phyloP scores from a whole-genome alignment of 2,329 filamentous ascomycete genomes.

The Conoideocrella luteorostrata region DNA sequence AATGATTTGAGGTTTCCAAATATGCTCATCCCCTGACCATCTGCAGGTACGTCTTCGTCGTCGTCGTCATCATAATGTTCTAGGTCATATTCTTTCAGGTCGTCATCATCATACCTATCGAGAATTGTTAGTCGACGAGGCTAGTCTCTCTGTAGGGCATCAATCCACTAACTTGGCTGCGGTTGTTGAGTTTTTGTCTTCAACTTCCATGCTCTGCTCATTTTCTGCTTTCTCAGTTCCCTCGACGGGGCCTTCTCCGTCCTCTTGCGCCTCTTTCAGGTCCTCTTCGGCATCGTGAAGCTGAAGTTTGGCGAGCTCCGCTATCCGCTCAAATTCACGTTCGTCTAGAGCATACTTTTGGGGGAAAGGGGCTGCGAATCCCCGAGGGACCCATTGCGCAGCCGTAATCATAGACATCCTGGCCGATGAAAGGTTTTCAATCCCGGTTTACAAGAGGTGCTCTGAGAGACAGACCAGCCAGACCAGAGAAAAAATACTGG shows the following conservation, averaged over 20 bases:
- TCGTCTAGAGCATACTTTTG: constrained; percentile 71
- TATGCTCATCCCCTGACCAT: constrained; percentile 73
- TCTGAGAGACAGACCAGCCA: not conserved
- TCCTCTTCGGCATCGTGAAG: constrained; percentile 90
- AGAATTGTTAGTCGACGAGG: constrained; percentile 12
- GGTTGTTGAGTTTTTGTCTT: constrained; percentile 4
- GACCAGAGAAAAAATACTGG: not conserved
- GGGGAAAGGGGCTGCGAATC: constrained; percentile 70
- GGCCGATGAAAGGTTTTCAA: not conserved
- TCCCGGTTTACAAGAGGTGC: not conserved
- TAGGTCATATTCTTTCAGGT: constrained; percentile 91
- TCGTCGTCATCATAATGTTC: constrained; percentile 91
- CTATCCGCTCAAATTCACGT: constrained; percentile 68
- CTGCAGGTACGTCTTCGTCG: constrained; percentile 39
- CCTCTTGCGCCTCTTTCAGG: constrained; percentile 61
- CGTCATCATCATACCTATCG: constrained; percentile 64
- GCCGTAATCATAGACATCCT: constrained; percentile 70
- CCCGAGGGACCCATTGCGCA: constrained; percentile 68
- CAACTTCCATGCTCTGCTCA: constrained; percentile 28
- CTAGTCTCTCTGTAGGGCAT: not conserved
- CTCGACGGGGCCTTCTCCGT: constrained; percentile 17
- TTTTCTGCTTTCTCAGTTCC: constrained; percentile 20
- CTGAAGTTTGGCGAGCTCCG: constrained; percentile 67
- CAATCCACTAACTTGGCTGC: constrained; percentile 7
- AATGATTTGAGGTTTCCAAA: constrained; percentile 93